Conservation (phyloP, 805 yeast genomes). For the Torulaspora indica region DNA sequence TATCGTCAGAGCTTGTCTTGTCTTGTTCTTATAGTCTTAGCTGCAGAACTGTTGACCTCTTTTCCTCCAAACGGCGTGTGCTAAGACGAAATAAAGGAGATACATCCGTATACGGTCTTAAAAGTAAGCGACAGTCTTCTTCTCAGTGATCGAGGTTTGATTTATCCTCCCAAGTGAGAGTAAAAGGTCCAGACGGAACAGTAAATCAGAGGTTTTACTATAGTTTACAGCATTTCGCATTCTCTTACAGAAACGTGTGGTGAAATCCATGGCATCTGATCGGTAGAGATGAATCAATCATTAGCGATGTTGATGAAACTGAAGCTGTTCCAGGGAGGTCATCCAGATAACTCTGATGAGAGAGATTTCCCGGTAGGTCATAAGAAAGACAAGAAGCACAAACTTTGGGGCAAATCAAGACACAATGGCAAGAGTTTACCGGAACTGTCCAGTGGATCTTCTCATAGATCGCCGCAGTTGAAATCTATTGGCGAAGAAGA, state of each 20-base stretch:
- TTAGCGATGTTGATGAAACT: slow-evolving; percentile 22
- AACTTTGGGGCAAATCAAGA: slow-evolving; percentile 9
- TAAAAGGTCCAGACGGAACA: neutral
- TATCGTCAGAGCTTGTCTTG: neutral
- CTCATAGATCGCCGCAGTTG: slow-evolving; percentile 3
- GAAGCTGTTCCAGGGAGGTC: slow-evolving; percentile 20
- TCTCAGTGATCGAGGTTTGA: neutral
- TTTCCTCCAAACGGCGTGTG: slow-evolving; percentile 1
- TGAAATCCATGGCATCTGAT: slow-evolving; percentile 3
- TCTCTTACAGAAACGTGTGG: neutral
- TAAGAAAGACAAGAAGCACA: slow-evolving; percentile 9
- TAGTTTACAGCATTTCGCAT: neutral
- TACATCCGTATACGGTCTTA: neutral
- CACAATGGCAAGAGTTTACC: neutral
- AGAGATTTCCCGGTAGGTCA: neutral
- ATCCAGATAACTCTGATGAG: neutral
- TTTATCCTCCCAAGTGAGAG: neutral
- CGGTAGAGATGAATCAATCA: slow-evolving; percentile 24
- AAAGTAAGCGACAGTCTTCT: neutral
- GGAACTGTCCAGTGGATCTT: neutral
- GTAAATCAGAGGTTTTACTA: neutral
- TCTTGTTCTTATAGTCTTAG: neutral
- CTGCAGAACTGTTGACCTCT: neutral
- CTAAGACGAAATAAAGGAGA: slow-evolving; percentile 4
- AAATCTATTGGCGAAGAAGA: slow-evolving; percentile 21